phyloP scores from a whole-genome alignment of 306 rosid species.

The Lathyrus sativus region DNA sequence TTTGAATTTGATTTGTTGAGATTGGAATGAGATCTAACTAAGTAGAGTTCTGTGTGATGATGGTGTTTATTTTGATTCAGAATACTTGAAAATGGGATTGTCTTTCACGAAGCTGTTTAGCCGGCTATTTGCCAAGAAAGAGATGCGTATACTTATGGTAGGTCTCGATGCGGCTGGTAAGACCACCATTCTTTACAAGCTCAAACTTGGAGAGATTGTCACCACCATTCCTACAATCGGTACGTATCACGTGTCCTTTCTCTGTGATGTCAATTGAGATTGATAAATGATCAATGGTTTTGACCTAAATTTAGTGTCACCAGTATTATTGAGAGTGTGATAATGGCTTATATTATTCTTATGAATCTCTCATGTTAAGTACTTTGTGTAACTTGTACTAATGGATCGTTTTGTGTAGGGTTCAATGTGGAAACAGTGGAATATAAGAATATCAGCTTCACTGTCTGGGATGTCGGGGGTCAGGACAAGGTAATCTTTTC shows the following conservation, averaged over 20 bases:
- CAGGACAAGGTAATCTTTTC: conserved; percentile 73
- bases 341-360: neutral
- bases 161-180: conserved; percentile 99
- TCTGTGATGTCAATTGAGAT: neutral
- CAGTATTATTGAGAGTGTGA: neutral
- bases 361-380: neutral
- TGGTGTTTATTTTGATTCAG: conserved; percentile 35
- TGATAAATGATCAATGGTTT: neutral
- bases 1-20: conserved; percentile 24
- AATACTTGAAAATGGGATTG: conserved; percentile 77
- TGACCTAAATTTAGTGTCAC: too few relatives aligned
- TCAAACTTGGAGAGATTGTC: conserved; percentile 95
- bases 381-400: conserved; percentile 9
- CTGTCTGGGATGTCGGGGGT: conserved; percentile 98
- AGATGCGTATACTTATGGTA: conserved; percentile 97
- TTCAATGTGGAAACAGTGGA: conserved; percentile 97
- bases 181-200: conserved; percentile 92
- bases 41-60: conserved; percentile 1
- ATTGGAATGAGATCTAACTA: conserved; percentile 14
- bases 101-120: conserved; percentile 92
- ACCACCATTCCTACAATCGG: conserved; percentile 98
- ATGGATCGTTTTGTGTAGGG: conserved; percentile 48
- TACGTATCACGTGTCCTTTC: conserved; percentile 22
- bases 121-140: conserved; percentile 90
- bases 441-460: conserved; percentile 94